Base-by-base conservation (phyloP, 768 basidiomycete species). In the Phlegmacium glaucopus region DNA sequence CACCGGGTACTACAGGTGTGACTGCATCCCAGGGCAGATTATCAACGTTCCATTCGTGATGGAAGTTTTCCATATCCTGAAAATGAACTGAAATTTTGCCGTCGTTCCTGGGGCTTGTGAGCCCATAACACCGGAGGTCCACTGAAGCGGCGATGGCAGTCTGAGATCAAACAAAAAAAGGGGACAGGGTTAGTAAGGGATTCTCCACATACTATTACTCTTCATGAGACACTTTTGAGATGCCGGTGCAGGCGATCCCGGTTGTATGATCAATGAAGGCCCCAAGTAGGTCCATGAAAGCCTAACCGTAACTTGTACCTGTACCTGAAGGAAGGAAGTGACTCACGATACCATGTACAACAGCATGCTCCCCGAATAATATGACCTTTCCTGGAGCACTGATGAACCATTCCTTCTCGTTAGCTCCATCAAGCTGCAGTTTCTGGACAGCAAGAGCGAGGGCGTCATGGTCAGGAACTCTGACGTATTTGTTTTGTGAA, bases 351-450 rank as follows among this genome's bases (percentile, higher is more conserved):
- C 96, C 96, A 63, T 98, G 87, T 15, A 99, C 96, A 42, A 99
- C 96, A 13, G 96, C 95, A 66, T 99, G 96, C 69, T 99, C 96
- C 40, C 96, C 96, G 55, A 98, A 99, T 52, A 99, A 66, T 54
- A 99, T 98, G 49, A 98, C 90, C 63, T 99, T 99, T 18, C 96
- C 96, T 7, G 96, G 96, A 3, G 96, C 93, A 48, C 92, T 94
- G 48, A 97, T 85, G 44, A 96, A 77, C 84, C 90, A 90, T 61
- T 89, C 86, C 26, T 51, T 41, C 28, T 53, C 36, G 43, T 42
- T 44, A 22, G 48, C 60, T 50, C 55, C 65, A 56, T 66, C 59
- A 41, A 76, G 59, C 5, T 78, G 79, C 36, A 90, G 72, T 62
- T 80, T 82, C 64, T 87, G 77, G n/a, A 88, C 82, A 9, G 86